Conservation (phyloP, 768 basidiomycete genomes). For the Serendipita sp. region DNA sequence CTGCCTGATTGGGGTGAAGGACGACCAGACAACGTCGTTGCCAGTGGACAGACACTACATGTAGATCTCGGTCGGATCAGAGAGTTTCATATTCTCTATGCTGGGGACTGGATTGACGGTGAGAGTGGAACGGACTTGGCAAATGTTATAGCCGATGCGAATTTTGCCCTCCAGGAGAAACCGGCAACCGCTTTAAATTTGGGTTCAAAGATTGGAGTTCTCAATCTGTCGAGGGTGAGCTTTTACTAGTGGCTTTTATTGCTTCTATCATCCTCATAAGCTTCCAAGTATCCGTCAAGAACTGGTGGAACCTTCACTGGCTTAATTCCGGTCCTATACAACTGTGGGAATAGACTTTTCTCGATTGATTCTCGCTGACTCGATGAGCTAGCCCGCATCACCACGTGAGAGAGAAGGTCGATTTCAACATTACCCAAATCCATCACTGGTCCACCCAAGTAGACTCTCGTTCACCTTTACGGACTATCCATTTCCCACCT, state of each 20-base stretch:
- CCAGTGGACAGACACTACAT: slow-evolving; percentile 27
- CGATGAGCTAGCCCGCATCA: slow-evolving; percentile 14
- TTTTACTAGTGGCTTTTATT: neutral
- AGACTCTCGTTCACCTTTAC: slow-evolving; percentile 25
- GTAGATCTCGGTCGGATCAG: slow-evolving; percentile 21
- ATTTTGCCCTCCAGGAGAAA: slow-evolving; percentile 24
- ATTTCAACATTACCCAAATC: slow-evolving; percentile 16
- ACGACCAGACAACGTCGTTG: slow-evolving; percentile 30
- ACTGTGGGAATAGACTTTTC: slow-evolving; percentile 6
- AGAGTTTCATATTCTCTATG: slow-evolving; percentile 30
- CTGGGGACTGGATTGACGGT: slow-evolving; percentile 27
- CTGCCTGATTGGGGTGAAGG: neutral
- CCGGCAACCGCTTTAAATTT: slow-evolving; percentile 32
- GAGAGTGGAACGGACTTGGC: slow-evolving; percentile 7
- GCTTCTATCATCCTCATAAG: too few relatives aligned
- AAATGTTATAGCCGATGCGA: slow-evolving; percentile 6
- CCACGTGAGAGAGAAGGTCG: neutral
- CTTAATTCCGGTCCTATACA: slow-evolving; percentile 14
- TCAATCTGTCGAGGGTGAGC: slow-evolving; percentile 12
- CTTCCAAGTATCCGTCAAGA: slow-evolving; percentile 12
- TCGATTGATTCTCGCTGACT: neutral
- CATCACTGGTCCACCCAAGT: slow-evolving; percentile 14
- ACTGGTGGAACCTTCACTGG: slow-evolving; percentile 17
- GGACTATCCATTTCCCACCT: slow-evolving; percentile 23
- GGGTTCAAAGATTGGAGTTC: slow-evolving; percentile 13